Evolutionary conservation across 2,329 filamentous ascomycete genomes (phyloP), one percentile per base, ranked within the genome.

Genomic region (Penicillium aurantiogriseum): DNA sequence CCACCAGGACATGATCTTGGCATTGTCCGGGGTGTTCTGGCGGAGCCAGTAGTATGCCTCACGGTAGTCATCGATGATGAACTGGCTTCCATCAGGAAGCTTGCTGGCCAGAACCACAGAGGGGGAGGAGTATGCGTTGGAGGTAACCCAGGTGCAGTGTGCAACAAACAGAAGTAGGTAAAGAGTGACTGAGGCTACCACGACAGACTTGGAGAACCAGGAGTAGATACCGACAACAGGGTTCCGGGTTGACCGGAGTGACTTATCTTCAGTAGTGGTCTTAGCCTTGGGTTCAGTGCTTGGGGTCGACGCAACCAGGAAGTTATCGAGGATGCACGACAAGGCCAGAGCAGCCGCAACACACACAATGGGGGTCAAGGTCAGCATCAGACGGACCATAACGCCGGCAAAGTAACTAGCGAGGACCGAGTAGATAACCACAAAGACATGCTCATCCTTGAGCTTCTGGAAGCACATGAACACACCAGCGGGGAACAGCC

Each of bases 1-100:
- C 94, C 94, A 99, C 94, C 94, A 99, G 1, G 92, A 94, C 93
- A 97, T 97, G 73, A 99, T 89, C 84, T 97, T 99, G 72, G 95
- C 92, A 69, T 97, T 90, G 65, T 93, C 85, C 59, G 88, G 84
- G 10, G 95, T 99, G 81, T 99, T 99, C 77, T 99, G 94, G 63
- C 94, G 90, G 49, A 99, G 87, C 94, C 94, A 99, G 80, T 99
- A 96, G 80, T 99, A 99, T 2, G 94, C 94, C 83, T 99, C 94
- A 72, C 94, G 89, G 80, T 99, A 99, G 76, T 99, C 94, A 72
- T 99, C 94, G 70, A 99, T 99, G 74, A 99, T 99, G 78, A 96
- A 92, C 74, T 97, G 93, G 74, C 88, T 94, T 61, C 95, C 94
- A 71, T 99, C 94, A 2, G 93, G 92, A 79, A 96, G 83, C 65